Evolutionary conservation across 208 protist genomes (phyloP), one percentile per base, ranked within the genome.

Genomic region (Zelonia costaricensis): DNA sequence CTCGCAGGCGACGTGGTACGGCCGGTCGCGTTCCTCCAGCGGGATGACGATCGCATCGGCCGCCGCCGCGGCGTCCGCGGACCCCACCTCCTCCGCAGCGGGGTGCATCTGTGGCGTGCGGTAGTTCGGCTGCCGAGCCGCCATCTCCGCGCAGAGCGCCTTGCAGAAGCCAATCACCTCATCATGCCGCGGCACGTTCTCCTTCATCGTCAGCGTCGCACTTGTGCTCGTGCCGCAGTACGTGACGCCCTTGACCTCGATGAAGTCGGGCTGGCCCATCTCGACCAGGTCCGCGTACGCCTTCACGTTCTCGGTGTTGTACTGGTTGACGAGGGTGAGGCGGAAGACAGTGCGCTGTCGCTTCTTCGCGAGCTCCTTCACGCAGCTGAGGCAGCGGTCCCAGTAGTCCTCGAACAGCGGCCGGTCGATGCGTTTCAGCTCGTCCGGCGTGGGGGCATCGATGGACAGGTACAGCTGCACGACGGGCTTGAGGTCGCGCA

Each of bases 391-490:
- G 60, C 95, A 97, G 22, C 96, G 82, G 56, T 98, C 89, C 95
- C 97, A 98, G 76, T 96, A 98, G 70, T 98, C 95, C 55, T 94
- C 86, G 76, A 98, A 98, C 4, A 98, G 65, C 4, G 94, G 95
- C 5, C 93, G 77, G 62, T 98, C 94, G 25, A 98, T 87, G 3
- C 69, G 82, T 64, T 97, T 94, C 36, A 98, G 68, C 36, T 88
- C 84, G 51, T 95, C 91, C 3, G 86, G 71, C 9, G 92, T 97
- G 0, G 94, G 80, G 6, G 94, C 97, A 67, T 98, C 97, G 42
- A 98, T 90, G 47, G 84, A 95, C 4, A 98, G 76, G 81, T 98
- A 98, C 20, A 98, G 82, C 77, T 98, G 97, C 40, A 88, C 93
- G 3, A 98, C 95, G 0, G 94, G 93, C 40, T 70, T 73, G 33